Percentiles rank a stretch among this genome's conserved stretches.
Evolutionary conservation across 2,329 filamentous ascomycete species (phyloP).

Genomic region (Arthrobotrys sinensis): DNA sequence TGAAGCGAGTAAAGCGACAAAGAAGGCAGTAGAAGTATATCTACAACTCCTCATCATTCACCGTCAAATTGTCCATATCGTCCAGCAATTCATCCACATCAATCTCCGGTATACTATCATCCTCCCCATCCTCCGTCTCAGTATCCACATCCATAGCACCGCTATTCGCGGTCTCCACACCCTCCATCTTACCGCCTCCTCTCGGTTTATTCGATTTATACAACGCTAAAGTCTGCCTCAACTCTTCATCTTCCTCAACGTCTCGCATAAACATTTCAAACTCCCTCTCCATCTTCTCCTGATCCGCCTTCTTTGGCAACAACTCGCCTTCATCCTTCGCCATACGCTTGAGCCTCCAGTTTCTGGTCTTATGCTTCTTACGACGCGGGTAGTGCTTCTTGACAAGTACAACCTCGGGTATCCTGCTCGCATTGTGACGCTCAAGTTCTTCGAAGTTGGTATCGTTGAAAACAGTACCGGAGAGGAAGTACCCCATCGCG

Average conservation of each 20-base stretch:
- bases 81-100: conserved; percentile 74
- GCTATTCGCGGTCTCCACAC: conserved; percentile 69
- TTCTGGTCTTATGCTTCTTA: conserved; percentile 84
- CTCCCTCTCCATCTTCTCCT: conserved; percentile 89
- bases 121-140: conserved; percentile 71
- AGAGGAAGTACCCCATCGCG: conserved; percentile 92
- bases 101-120: conserved; percentile 78
- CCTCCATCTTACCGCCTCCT: conserved; percentile 70
- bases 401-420: conserved; percentile 93
- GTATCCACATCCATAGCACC: conserved; percentile 72
- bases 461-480: conserved; percentile 93
- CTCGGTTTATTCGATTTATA: conserved; percentile 78
- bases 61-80: conserved; percentile 62
- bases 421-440: conserved; percentile 78
- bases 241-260: conserved; percentile 93
- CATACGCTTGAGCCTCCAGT: conserved; percentile 97
- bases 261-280: conserved; percentile 98
- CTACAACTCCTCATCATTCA: conserved; percentile 62
- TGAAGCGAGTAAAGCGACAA: background rate
- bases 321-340: conserved; percentile 88
- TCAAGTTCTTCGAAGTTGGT: conserved; percentile 82
- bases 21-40: background rate
- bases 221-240: conserved; percentile 85
- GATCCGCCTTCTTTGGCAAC: conserved; percentile 87
- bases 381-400: conserved; percentile 96